Evolutionary conservation across 345 rosid species (phyloP).

Genomic region (Eucalyptus rudis): DNA sequence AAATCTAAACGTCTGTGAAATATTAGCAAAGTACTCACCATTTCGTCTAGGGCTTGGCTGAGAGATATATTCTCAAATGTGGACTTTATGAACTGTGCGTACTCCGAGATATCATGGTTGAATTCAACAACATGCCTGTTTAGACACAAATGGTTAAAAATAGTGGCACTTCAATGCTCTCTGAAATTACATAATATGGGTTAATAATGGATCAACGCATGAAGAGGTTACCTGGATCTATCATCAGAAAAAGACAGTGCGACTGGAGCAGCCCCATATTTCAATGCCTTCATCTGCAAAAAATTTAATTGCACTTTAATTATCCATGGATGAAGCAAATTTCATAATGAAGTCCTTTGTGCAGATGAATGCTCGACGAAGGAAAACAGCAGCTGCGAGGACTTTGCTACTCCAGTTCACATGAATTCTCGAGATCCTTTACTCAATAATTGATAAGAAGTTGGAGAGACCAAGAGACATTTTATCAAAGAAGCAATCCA

Average conservation of each 20-base stretch:
- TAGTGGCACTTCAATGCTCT: not conserved
- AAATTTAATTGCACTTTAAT: not conserved
- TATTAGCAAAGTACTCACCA: constrained; percentile 22
- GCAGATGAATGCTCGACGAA: not conserved
- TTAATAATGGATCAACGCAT: not conserved
- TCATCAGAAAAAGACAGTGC: constrained; percentile 11
- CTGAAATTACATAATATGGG: not conserved
- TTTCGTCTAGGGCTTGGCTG: constrained; percentile 44
- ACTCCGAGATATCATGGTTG: constrained; percentile 12
- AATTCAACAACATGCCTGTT: constrained; percentile 19
- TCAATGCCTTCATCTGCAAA: constrained; percentile 59
- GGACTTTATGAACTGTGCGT: constrained; percentile 24
- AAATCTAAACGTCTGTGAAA: not conserved
- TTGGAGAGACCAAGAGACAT: not conserved
- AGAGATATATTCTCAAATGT: constrained; percentile 37
- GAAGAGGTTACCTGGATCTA: constrained; percentile 17
- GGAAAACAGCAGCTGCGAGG: not conserved
- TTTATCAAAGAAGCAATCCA: not conserved
- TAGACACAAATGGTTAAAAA: not conserved
- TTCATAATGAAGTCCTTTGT: not conserved
- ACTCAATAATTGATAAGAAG: not conserved
- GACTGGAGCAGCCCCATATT: constrained; percentile 57
- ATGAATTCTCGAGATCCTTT: not conserved
- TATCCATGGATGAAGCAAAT: not conserved
- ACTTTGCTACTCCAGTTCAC: not conserved